Base-by-base conservation (phyloP, 1,284 basidiomycete genomes). In the Singerocomus inundabilis region DNA sequence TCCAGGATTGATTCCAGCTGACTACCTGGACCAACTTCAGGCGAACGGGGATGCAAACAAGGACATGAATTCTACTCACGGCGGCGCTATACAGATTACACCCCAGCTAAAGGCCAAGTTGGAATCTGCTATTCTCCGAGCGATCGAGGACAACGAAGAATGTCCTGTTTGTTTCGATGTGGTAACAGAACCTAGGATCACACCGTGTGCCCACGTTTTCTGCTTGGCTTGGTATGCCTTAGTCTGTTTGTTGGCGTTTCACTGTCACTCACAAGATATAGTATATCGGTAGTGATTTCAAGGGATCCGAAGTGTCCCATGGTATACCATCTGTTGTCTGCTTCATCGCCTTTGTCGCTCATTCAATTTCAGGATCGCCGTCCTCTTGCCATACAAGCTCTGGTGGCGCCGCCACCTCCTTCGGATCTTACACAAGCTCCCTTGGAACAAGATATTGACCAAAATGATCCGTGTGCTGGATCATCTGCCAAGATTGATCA, bases 401-500 rank as follows among this genome's bases (percentile, higher is more conserved):
- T 94, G n/a, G 72, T 88, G 37, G 84, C 85, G 42, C 81, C 88
- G 3, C 78, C 80, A 21, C 80, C 82, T 4, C 81, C 80, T 2
- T 81, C 78, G 10, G 83, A 88, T 13, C 62, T 82, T 10, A 88
- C 84, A 0, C 88, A 89, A 63, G 72, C 68, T 6, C 75, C 77
- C 9, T 59, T 74, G 25, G 64, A 59, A 48, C 60, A 56, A 13
- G 69, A 72, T 7, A 69, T 72, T 7, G 73, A 76, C n/a, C 73
- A 78, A 21, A 67, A 59, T 11, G 71, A 72, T 21, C 62, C 77
- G 12, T 72, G 73, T 15, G 61, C 64, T 6, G 80, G 80, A 3
- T 81, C 87, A 10, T 93, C 91, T 13, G 87, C 89, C 10, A 94
- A 94, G 70, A 87, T 93, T 44, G 82, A 88, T 43, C 89, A 92